Conservation (phyloP, 1,284 basidiomycete species). For the Exobasidium rhododendri region DNA sequence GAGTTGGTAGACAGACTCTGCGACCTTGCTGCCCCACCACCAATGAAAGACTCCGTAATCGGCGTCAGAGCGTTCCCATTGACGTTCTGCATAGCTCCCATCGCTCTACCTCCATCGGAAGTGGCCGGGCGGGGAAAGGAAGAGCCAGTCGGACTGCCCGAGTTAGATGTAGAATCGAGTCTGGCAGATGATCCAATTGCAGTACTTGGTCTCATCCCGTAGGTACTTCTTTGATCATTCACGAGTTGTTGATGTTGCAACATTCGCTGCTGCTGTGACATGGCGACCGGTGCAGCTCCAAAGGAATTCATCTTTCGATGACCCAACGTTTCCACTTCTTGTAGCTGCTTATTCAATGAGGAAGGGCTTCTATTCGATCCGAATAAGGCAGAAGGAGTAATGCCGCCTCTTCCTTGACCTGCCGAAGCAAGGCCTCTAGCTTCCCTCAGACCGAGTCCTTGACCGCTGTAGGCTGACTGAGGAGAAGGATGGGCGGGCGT, state of each 20-base stretch:
- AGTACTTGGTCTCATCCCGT: slow-evolving; percentile 28
- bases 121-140: slow-evolving; percentile 32
- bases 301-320: slow-evolving; percentile 40
- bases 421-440: slow-evolving; percentile 33
- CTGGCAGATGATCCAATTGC: slow-evolving; percentile 28
- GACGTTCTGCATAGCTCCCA: slow-evolving; percentile 26
- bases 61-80: slow-evolving; percentile 25
- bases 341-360: not conserved
- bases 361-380: not conserved
- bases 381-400: not conserved
- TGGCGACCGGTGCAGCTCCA: slow-evolving; percentile 4
- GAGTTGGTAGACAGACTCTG: too few species aligned
- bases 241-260: not conserved
- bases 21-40: not conserved
- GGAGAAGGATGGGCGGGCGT: slow-evolving; percentile 23
- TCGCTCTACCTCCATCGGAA: slow-evolving; percentile 21
- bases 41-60: slow-evolving; percentile 16
- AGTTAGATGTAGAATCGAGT: slow-evolving; percentile 2
- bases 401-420: slow-evolving; percentile 19
- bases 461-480: slow-evolving; percentile 24
- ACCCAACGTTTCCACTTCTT: slow-evolving; percentile 1
- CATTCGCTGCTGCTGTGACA: not conserved
- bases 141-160: slow-evolving; percentile 25
- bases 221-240: not conserved
- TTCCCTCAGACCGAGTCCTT: slow-evolving; percentile 35